Evolutionary conservation across 306 rosid species (phyloP), one percentile per base, ranked within the genome.

Genomic region (Trifolium fragiferum): DNA sequence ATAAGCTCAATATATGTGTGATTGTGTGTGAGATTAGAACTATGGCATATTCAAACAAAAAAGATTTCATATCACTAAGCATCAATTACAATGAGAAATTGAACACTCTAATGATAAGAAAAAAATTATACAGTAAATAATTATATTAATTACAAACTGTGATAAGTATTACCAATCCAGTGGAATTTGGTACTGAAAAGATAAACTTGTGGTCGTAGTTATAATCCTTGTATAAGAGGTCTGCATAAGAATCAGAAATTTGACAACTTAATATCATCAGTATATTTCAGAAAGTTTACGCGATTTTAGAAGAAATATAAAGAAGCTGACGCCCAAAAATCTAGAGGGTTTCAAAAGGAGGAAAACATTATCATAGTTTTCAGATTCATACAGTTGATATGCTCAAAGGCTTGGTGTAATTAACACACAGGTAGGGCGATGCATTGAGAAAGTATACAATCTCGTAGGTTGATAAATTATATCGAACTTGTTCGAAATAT

Each of bases 221-320:
- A 88, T 91, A 93, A 71, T 93, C 98, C 80, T 86, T 93, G 76
- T 90, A 89, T 83, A 93, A 82, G 43, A 93, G 87, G 80, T 91
- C 98, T 91, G 96, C 88, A 79, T 2, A 57, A 65, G 25, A 67
- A 81, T 50, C 38, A 72, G 3, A 50, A 40, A 32, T 27, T 27
- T 47, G 5, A 21, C 18, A 30, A 14, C 61, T 77, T 51, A 35
- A n/a, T 38, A 18, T 15, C 19, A 58, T 23, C 12, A 47, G 4
- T 10, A 18, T 35, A 71, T 8, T 80, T 18, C 13, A 53, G 18
- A 77, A 60, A 65, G 68, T 51, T 60, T 62, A 68, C 37, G 27
- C 21, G 40, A 66, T 62, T 21, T 63, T 11, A 63, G 64, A 35
- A 21, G 81, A 68, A 23, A 78, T 27, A 64, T 44, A 68, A 55